Base-by-base conservation (phyloP, 495 filamentous ascomycete genomes). In the Daldinia concentrica region DNA sequence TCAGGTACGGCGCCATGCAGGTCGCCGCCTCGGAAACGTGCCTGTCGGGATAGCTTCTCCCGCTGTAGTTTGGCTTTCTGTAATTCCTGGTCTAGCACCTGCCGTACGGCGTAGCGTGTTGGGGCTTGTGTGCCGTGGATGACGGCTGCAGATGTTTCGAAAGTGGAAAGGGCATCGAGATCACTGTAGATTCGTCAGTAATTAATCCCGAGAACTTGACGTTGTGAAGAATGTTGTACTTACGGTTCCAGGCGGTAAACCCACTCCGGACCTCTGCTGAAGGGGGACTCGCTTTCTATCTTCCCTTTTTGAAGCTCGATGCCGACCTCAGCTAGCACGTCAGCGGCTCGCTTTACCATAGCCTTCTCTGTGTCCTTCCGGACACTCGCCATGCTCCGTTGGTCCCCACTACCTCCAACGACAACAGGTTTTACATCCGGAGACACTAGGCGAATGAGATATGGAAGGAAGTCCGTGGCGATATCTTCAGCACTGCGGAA, bases 241-340 rank as follows among this genome's bases (percentile, higher is more conserved):
- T 83, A 94, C 88, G 95, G 95, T 74, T 98, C 94, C 95, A 99
- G 95, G 34, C 95, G 88, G 77, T 95, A 97, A 11, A 95, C 89
- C 90, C 91, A 97, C 70, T 85, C 81, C 37, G 82, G 88, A 83
- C 69, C 83, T 80, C 69, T 86, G 74, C 57, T 83, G 81, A 58
- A 85, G 79, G 39, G 71, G 60, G 74, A 70, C 6, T 74, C 79
- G n/a, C 82, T 83, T 68, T 97, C 94, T 36, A 99, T 86, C 71
- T 90, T 89, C 2, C 90, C 90, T 72, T 89, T 90, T 72, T 97
- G 92, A 79, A 97, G 94, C 4, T 86, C 87, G 26, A 98, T 90
- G 4, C 92, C 90, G 51, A 94, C 83, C 26, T 91, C 90, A 11
- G 83, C 82, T 86, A 98, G 93, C 7, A 94, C 90, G 27, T 87